phyloP scores from a whole-genome alignment of 331 rosid genomes.

The Malus hybrid region DNA sequence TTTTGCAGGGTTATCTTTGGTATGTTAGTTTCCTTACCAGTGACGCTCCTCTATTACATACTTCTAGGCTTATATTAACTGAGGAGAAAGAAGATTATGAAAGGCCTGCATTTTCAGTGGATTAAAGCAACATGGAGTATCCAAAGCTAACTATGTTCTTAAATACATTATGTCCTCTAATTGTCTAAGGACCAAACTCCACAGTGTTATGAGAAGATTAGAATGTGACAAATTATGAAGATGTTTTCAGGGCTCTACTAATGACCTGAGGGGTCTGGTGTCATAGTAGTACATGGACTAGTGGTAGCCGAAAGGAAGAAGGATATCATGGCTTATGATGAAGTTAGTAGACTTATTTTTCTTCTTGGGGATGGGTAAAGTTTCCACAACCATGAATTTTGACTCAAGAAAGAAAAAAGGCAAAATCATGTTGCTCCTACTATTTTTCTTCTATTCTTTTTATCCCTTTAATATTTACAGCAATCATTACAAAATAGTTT shows the following conservation, averaged over 20 bases:
- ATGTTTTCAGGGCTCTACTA: not conserved
- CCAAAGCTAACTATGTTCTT: too few relatives aligned
- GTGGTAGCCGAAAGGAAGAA: conserved; percentile 44
- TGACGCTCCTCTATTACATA: conserved; percentile 19
- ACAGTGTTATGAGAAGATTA: not conserved
- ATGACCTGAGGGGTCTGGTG: not conserved
- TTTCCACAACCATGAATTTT: conserved; percentile 18
- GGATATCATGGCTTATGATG: conserved; percentile 28
- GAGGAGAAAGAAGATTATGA: not conserved
- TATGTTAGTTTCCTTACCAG: conserved; percentile 21
- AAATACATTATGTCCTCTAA: not conserved
- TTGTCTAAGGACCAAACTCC: not conserved
- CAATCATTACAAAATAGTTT: not conserved
- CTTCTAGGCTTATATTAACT: conserved; percentile 36
- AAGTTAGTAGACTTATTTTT: conserved; percentile 20
- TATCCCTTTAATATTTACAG: not conserved
- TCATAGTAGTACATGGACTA: conserved; percentile 9
- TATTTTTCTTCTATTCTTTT: not conserved
- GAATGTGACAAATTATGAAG: not conserved
- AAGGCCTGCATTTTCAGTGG: not conserved
- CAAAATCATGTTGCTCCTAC: conserved; percentile 6
- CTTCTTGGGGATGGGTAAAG: conserved; percentile 28
- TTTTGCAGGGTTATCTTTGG: conserved; percentile 26
- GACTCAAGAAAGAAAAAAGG: not conserved
- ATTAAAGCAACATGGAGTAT: not conserved